A percentile compares a stretch with the other conserved stretches of the same genome.
phyloP scores from a whole-genome alignment of 768 basidiomycete species.

The Pleurotus platypus region DNA sequence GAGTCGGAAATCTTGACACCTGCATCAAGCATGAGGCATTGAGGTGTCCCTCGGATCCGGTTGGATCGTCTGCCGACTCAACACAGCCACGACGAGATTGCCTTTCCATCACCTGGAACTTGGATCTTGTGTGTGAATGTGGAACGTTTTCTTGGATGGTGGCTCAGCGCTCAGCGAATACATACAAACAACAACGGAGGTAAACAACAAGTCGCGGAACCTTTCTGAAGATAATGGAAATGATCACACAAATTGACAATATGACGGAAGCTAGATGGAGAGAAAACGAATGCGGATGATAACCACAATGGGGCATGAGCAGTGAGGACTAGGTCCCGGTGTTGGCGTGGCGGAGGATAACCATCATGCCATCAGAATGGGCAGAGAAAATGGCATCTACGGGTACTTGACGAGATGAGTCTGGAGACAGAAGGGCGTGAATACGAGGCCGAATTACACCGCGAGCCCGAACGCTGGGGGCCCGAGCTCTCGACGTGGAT shows the following conservation, averaged over 20 bases:
- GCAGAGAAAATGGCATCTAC: constrained; percentile 85
- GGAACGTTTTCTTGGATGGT: not conserved
- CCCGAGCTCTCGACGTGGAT: constrained; percentile 9
- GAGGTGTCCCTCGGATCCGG: not conserved
- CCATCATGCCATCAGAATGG: constrained; percentile 81
- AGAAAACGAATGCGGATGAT: not conserved
- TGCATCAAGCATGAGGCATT: no score
- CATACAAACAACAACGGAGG: constrained; percentile 7
- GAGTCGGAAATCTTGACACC: no score
- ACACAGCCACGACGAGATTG: constrained; percentile 3
- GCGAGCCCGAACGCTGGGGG: constrained; percentile 4
- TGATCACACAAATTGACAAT: no score
- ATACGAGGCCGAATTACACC: constrained; percentile 7
- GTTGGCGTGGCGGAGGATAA: constrained; percentile 53
- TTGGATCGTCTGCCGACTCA: not conserved
- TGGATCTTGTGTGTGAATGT: constrained; percentile 3
- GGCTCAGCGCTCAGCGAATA: constrained; percentile 9
- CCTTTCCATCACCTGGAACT: not conserved
- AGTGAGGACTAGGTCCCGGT: not conserved
- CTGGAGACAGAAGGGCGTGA: constrained; percentile 1
- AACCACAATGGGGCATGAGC: not conserved
- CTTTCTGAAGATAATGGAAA: no score
- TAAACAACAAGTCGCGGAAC: constrained; percentile 1
- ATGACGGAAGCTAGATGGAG: no score
- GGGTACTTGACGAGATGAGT: constrained; percentile 34